These are phyloP conservation scores for sorghum (Sorghum bicolor) DNA, from an alignment of 176 grass and related monocot species.

Conservation along the genomic window Sorghum_bicolor_NCBIv3 NC_012870.2:14159001-14159500, in stretches of 20 bases:
- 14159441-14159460: background rate
- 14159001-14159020: background rate
- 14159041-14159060: background rate
- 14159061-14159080: too few species aligned
- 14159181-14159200: background rate
- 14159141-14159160: background rate
- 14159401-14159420: background rate
- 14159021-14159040: background rate
- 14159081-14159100: background rate
- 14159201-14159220: background rate
- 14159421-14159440: background rate
- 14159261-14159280: background rate
- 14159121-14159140: background rate
- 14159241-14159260: background rate
- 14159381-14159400: background rate
- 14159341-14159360: background rate
- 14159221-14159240: background rate
- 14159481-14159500: too few species aligned
- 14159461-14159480: background rate
- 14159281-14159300: background rate
- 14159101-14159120: background rate
- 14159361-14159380: background rate
- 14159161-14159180: background rate
- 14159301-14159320: too few species aligned
- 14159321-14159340: background rate